These are phyloP conservation scores for Megacollybia platyphylla DNA, from an alignment of 1,284 basidiomycete species.

Conservation along the genomic window DNA sequence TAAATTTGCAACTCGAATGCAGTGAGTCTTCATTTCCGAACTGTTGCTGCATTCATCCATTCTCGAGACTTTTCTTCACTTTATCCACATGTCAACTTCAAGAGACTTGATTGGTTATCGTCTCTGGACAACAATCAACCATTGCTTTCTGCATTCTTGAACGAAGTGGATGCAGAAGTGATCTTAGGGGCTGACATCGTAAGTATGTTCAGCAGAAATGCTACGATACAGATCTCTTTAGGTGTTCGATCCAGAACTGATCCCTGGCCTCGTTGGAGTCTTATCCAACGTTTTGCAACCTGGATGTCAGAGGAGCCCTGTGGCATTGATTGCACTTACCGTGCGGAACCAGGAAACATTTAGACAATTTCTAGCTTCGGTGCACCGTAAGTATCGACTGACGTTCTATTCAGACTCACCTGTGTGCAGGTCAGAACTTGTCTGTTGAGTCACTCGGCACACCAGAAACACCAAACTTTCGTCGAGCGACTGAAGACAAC, in stretches of 20 bases:
- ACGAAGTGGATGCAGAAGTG: slow-evolving; percentile 34
- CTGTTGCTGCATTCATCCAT: slow-evolving; percentile 1
- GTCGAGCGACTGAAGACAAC: slow-evolving; percentile 5
- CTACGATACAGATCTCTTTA: slow-evolving; percentile 15
- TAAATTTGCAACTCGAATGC: slow-evolving; percentile 46
- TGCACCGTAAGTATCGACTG: slow-evolving; percentile 15
- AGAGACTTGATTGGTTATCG: slow-evolving; percentile 51
- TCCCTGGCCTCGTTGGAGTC: slow-evolving; percentile 42
- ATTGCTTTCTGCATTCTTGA: slow-evolving; percentile 19
- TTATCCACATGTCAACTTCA: slow-evolving; percentile 30
- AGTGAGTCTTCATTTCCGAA: slow-evolving; percentile 30
- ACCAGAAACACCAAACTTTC: slow-evolving; percentile 5
- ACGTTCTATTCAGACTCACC: slow-evolving; percentile 1
- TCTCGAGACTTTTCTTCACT: slow-evolving; percentile 35
- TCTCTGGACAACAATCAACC: slow-evolving; percentile 23
- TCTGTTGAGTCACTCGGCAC: slow-evolving; percentile 4
- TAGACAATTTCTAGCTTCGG: slow-evolving; percentile 21
- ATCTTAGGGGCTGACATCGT: slow-evolving; percentile 66
- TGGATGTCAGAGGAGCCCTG: slow-evolving; percentile 9
- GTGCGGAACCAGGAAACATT: slow-evolving; percentile 33
- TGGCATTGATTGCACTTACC: slow-evolving; percentile 47
- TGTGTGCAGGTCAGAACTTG: slow-evolving; percentile 4
- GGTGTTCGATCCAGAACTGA: slow-evolving; percentile 58
- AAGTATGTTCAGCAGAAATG: slow-evolving; percentile 8
- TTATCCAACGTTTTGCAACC: slow-evolving; percentile 33